A percentile compares a stretch with the other conserved stretches of the same genome.
These are phyloP conservation scores for Suillus clintonianus DNA, from an alignment of 768 basidiomycete species.

Conservation along the genomic window DNA sequence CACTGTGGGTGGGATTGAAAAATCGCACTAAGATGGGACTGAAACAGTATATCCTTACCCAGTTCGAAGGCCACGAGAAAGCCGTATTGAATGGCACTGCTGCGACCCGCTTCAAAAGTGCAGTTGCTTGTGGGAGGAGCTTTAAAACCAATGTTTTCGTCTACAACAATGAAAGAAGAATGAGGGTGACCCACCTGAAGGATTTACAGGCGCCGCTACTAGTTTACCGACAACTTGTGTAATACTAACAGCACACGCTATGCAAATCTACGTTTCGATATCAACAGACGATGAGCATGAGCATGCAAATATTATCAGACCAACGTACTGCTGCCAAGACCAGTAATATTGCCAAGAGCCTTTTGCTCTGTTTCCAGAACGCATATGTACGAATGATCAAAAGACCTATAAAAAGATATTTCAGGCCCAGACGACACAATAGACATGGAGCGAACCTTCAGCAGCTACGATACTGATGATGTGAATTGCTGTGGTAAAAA, in stretches of 20 bases:
- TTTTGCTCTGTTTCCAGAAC: conserved; percentile 6
- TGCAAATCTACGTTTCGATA: neutral
- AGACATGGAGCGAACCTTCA: neutral
- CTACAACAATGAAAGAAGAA: neutral
- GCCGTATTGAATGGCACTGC: neutral
- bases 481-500: neutral
- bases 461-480: conserved; percentile 2
- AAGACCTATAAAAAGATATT: neutral
- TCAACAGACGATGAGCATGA: neutral
- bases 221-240: neutral
- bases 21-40: no score
- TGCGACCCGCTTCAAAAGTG: neutral
- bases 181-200: neutral
- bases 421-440: neutral
- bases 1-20: neutral
- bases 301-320: neutral
- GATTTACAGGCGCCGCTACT: neutral
- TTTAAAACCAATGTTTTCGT: neutral
- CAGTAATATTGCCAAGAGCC: neutral
- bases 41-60: neutral
- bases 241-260: neutral
- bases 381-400: neutral
- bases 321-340: conserved; percentile 1
- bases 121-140: neutral
- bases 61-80: neutral